A percentile compares a stretch with the other conserved stretches of the same genome.
Conservation (phyloP, 73 alveolate genomes). For the Stentor coeruleus region DNA sequence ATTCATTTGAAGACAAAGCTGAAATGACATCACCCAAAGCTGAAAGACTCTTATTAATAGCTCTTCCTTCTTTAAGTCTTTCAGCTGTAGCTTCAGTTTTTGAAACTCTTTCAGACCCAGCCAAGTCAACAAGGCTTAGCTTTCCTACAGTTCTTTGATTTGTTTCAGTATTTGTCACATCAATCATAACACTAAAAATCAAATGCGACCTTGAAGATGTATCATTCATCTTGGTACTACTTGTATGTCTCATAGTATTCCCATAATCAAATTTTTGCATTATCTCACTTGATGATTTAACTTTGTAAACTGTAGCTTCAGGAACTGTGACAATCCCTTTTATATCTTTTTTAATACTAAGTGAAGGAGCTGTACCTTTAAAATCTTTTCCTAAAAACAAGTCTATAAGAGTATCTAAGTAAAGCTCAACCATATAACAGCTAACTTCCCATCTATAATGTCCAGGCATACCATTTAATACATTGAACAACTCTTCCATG, state of each 20-base stretch:
- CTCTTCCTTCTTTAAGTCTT: constrained; percentile 73
- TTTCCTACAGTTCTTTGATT: constrained; percentile 91
- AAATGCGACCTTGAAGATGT: constrained; percentile 65
- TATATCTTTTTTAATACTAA: constrained; percentile 51
- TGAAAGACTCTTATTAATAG: constrained; percentile 54
- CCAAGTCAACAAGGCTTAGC: constrained; percentile 82
- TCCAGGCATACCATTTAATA: constrained; percentile 39
- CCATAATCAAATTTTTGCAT: constrained; percentile 41
- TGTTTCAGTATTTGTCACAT: constrained; percentile 57
- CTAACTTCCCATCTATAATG: constrained; percentile 26
- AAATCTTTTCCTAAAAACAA: constrained; percentile 34
- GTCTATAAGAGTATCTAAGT: constrained; percentile 42
- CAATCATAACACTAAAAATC: constrained; percentile 53
- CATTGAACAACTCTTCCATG: constrained; percentile 68
- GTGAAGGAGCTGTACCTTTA: constrained; percentile 29
- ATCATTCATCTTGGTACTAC: constrained; percentile 68
- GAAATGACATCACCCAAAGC: constrained; percentile 58
- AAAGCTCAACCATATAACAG: constrained; percentile 73
- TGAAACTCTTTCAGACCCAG: constrained; percentile 71
- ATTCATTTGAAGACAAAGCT: constrained; percentile 31
- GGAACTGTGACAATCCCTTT: constrained; percentile 36
- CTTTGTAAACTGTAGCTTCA: background rate
- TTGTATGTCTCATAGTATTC: constrained; percentile 38
- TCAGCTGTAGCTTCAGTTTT: constrained; percentile 73
- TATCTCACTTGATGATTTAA: background rate